These are phyloP conservation scores for Boletus insuetus DNA, from an alignment of 768 basidiomycete genomes.

Conservation along the genomic window DNA sequence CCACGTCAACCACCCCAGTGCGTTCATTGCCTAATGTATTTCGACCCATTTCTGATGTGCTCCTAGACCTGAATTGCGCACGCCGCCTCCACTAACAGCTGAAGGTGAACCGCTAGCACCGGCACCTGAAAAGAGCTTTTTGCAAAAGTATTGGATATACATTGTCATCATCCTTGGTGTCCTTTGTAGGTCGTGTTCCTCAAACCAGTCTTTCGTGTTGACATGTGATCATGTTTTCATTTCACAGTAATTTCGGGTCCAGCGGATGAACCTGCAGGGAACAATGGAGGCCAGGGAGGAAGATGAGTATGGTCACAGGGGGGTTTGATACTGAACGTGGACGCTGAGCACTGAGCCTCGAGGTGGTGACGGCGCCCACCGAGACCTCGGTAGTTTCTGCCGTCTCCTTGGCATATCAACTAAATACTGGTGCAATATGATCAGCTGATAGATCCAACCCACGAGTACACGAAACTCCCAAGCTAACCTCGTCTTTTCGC, in stretches of 20 bases:
- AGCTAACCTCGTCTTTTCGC: background rate
- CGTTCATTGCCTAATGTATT: conserved; percentile 17
- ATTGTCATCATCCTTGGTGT: conserved; percentile 57
- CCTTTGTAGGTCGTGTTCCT: conserved; percentile 44
- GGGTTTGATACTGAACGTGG: too few relatives aligned
- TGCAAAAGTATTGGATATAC: conserved; percentile 93
- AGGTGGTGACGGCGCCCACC: background rate
- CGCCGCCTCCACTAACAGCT: conserved; percentile 63
- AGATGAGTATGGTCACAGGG: conserved; percentile 14
- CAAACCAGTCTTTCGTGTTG: background rate
- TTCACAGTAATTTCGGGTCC: conserved; percentile 31
- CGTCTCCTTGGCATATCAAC: conserved; percentile 5
- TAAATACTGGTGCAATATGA: conserved; percentile 17
- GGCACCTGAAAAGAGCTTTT: conserved; percentile 68
- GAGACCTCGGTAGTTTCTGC: conserved; percentile 1
- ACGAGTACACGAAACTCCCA: background rate
- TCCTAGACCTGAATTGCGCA: conserved; percentile 62
- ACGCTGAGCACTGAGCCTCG: too few relatives aligned
- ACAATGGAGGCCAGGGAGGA: conserved; percentile 19
- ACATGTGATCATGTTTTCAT: background rate
- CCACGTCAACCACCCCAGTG: conserved; percentile 59
- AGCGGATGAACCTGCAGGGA: conserved; percentile 25
- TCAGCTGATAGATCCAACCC: conserved; percentile 7
- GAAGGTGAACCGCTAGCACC: conserved; percentile 64
- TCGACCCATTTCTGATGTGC: background rate